A percentile compares a stretch with the other conserved stretches of the same genome.
Evolutionary conservation across 352 stramenopile genomes (phyloP).

Genomic region (Phytophthora crassamura): DNA sequence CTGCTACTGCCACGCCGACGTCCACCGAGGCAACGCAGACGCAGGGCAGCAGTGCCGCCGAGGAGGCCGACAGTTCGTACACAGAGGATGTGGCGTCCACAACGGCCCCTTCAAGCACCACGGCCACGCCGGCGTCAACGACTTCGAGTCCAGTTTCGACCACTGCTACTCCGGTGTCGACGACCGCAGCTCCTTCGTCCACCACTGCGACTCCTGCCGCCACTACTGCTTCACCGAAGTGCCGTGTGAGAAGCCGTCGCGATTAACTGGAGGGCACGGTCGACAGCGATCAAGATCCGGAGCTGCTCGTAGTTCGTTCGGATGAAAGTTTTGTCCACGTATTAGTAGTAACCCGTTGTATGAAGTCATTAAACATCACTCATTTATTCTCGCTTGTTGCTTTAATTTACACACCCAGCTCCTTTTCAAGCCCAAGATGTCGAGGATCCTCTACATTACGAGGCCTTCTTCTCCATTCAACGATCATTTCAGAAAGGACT

Average conservation of each 20-base stretch:
- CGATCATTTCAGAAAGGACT: slow-evolving; percentile 3
- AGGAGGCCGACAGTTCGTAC: slow-evolving; percentile 17
- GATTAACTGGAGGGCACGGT: slow-evolving; percentile 7
- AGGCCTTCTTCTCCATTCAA: neutral
- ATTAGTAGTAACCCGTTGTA: slow-evolving; percentile 12
- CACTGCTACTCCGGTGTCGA: slow-evolving; percentile 5
- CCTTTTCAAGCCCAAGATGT: no score
- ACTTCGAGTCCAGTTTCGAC: slow-evolving; percentile 2
- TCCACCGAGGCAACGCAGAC: slow-evolving; percentile 16
- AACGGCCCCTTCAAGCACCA: slow-evolving; percentile 19
- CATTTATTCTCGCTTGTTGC: slow-evolving; percentile 3
- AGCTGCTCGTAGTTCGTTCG: slow-evolving; percentile 10
- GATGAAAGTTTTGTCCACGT: slow-evolving; percentile 11
- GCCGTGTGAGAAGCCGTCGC: slow-evolving; percentile 27
- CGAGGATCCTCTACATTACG: no score
- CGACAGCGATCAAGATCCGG: neutral
- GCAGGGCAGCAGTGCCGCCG: slow-evolving; percentile 9
- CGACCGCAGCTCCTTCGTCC: slow-evolving; percentile 5
- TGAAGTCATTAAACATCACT: slow-evolving; percentile 1
- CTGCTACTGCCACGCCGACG: slow-evolving; percentile 8
- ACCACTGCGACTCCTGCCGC: slow-evolving; percentile 1
- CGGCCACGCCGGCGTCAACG: slow-evolving; percentile 5
- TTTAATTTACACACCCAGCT: neutral
- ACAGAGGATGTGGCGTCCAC: slow-evolving; percentile 17
- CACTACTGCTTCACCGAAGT: slow-evolving; percentile 24